Evolutionary conservation across 2,329 filamentous ascomycete genomes (phyloP).

Genomic region (Epichloe scottii): DNA sequence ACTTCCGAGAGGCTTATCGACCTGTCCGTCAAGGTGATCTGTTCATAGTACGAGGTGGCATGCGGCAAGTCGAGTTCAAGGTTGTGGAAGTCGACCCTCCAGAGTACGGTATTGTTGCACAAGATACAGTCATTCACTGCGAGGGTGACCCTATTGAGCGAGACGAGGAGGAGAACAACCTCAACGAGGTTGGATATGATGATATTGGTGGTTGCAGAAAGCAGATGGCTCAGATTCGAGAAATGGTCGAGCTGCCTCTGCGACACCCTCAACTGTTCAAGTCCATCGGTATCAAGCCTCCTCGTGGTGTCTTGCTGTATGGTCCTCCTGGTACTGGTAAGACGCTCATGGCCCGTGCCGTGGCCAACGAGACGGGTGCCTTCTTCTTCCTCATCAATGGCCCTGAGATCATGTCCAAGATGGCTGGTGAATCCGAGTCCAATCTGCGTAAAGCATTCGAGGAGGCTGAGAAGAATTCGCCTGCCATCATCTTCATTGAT

Average conservation of each 20-base stretch:
- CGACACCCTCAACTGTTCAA: slow-evolving; percentile 98
- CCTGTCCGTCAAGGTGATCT: slow-evolving; percentile 94
- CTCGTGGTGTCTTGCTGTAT: slow-evolving; percentile 91
- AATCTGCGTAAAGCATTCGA: slow-evolving; percentile 99
- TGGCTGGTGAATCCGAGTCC: slow-evolving; percentile 98
- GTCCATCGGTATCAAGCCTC: slow-evolving; percentile 99
- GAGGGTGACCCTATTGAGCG: slow-evolving; percentile 81
- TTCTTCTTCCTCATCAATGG: slow-evolving; percentile 99
- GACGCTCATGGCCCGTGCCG: slow-evolving; percentile 95
- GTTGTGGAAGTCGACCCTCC: slow-evolving; percentile 97
- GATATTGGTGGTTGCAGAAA: slow-evolving; percentile 99
- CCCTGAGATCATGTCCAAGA: slow-evolving; percentile 99
- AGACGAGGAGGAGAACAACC: slow-evolving; percentile 96
- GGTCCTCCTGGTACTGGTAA: slow-evolving; percentile 98
- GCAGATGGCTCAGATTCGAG: slow-evolving; percentile 99
- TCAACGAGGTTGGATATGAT: slow-evolving; percentile 98
- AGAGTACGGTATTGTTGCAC: slow-evolving; percentile 96
- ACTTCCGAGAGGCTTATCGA: slow-evolving; percentile 98
- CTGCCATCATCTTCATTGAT: slow-evolving; percentile 98
- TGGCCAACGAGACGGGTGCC: slow-evolving; percentile 96
- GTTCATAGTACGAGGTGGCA: slow-evolving; percentile 93
- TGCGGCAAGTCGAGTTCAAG: slow-evolving; percentile 99
- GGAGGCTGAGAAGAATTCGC: slow-evolving; percentile 98
- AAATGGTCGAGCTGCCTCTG: slow-evolving; percentile 93
- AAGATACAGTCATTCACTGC: slow-evolving; percentile 98